A percentile compares a stretch with the other conserved stretches of the same genome.
phyloP scores from a whole-genome alignment of 345 rosid genomes.

The Salix suchowensis region DNA sequence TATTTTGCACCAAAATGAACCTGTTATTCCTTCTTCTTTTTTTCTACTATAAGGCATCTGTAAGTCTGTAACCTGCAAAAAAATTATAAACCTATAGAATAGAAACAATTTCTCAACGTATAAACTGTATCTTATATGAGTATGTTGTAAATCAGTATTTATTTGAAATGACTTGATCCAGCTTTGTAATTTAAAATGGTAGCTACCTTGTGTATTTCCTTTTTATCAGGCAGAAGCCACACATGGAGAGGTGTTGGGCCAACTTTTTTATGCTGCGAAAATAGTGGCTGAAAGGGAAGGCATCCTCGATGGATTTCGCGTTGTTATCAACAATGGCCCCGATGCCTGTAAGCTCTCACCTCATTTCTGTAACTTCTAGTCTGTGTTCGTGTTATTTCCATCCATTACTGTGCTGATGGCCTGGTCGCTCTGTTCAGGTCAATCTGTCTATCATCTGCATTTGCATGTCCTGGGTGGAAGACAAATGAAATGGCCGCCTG shows the following conservation, averaged over 20 bases:
- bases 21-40: no score
- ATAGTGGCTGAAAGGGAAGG: slow-evolving; percentile 95
- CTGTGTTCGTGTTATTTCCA: not conserved
- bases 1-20: not conserved
- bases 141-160: not conserved
- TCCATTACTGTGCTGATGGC: not conserved
- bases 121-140: no score
- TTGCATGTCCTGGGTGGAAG: slow-evolving; percentile 84
- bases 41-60: no score
- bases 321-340: slow-evolving; percentile 86
- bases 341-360: slow-evolving; percentile 56
- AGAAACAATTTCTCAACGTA: no score
- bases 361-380: not conserved
- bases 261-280: slow-evolving; percentile 70
- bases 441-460: slow-evolving; percentile 94
- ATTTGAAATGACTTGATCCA: not conserved
- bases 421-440: slow-evolving; percentile 43
- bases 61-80: no score
- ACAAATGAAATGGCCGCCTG: slow-evolving; percentile 92
- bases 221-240: slow-evolving; percentile 64
- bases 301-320: slow-evolving; percentile 75
- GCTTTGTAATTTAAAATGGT: not conserved
- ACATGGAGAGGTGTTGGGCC: slow-evolving; percentile 68
- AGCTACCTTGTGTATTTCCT: not conserved
- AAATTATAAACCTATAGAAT: no score